Evolutionary conservation across 305 asterid species (phyloP), one percentile per base, ranked within the genome.

Genomic region (Andrographis paniculata): DNA sequence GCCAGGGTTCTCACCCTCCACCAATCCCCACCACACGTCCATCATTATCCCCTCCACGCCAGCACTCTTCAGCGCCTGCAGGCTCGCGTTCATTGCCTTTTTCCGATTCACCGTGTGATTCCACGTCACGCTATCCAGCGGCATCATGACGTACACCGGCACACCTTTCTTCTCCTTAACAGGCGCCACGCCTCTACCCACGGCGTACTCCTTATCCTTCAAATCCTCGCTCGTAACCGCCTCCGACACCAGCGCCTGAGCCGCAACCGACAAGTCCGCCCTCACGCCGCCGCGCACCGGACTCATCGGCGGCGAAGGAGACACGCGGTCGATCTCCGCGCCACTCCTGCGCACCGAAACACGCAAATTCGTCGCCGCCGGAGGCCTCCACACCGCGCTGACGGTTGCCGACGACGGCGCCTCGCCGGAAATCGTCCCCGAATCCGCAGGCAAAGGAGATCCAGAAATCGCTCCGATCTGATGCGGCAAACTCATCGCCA

Each of bases 11-110:
- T 80, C 96, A 55, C 78, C 71, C 69, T 89, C 96, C 39, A 89
- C 94, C 69, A 89, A 51, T 14, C 94, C 94, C 94, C 96, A 89
- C 98, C 98, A 89, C 42, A 89, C 94, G 48, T 89, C 98, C 94
- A 89, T 80, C 98, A 89, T 89, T 39, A 89, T 73, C 74, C 98
- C 98, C 50, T 89, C 94, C 33, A 85, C 98, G 0, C 98, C 96
- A 0, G 96, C 88, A 37, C 93, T 89, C 69, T 80, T 89, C 75
- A 89, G 59, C 76, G 96, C 96, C 66, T 72, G 87, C 59, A 89
- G 56, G 66, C 94, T 89, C 51, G 94, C 98, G 50, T 80, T 89
- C 87, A 89, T 82, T 62, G 93, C 95, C 78, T 89, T 85, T 66
- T 62, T 89, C 69, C 95, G 35, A 28, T 85, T 89, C 74, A 89